A percentile compares a stretch with the other conserved stretches of the same genome.
phyloP scores from a whole-genome alignment of 495 filamentous ascomycete species.

The Polyplosphaeria fusca region DNA sequence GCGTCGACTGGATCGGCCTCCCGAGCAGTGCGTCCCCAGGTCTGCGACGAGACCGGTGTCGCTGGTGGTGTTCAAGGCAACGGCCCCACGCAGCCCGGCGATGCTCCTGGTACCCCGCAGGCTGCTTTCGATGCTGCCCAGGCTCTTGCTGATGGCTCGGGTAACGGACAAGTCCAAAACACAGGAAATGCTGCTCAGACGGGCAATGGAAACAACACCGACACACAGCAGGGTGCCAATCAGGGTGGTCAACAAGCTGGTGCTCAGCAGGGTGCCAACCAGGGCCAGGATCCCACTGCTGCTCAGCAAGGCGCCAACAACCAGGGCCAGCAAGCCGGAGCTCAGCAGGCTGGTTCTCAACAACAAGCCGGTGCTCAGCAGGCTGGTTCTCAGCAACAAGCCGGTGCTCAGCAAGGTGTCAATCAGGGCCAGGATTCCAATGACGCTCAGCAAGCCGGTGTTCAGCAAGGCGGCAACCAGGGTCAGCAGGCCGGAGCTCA shows the following conservation, averaged over 20 bases:
- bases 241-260: no score
- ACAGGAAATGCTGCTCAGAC: conserved; percentile 7
- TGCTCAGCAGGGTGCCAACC: conserved; percentile 10
- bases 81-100: conserved; percentile 8
- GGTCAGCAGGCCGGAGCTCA: conserved; percentile 1
- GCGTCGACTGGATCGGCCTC: conserved; percentile 5
- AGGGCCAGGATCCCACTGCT: not conserved
- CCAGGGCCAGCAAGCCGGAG: conserved; percentile 4
- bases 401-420: conserved; percentile 4
- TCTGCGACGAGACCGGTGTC: conserved; percentile 21
- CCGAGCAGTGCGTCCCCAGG: conserved; percentile 10
- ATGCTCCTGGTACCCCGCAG: conserved; percentile 18
- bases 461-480: not conserved
- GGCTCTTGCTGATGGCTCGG: conserved; percentile 4
- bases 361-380: no score
- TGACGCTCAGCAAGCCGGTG: not conserved
- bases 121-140: conserved; percentile 16
- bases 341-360: not conserved
- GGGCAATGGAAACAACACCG: no score
- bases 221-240: conserved; percentile 8
- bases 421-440: conserved; percentile 1
- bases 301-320: not conserved
- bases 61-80: conserved; percentile 15
- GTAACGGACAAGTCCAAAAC: conserved; percentile 8
- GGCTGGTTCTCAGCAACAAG: no score